Evolutionary conservation across 192 early-diverging fungal genomes (phyloP).

Genomic region (Dissophora ornata): DNA sequence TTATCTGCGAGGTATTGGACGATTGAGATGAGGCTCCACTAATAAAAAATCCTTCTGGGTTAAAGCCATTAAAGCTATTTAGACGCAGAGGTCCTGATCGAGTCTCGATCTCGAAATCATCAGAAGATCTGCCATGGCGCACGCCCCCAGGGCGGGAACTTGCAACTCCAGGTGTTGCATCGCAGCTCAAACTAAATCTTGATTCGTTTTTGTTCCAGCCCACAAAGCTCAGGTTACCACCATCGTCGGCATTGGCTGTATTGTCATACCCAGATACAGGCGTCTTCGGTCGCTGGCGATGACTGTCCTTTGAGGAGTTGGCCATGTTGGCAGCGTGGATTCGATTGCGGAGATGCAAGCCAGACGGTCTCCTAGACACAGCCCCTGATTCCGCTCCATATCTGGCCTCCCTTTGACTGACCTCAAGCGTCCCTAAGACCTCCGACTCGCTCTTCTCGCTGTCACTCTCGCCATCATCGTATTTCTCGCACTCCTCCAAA

Average conservation of each 20-base stretch:
- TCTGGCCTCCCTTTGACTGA: too few species aligned
- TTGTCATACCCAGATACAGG: too few species aligned
- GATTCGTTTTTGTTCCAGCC: slow-evolving; percentile 41
- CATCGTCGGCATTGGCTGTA: background rate
- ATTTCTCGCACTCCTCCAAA: too few species aligned
- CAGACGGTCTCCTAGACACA: too few species aligned
- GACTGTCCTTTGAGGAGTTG: too few species aligned
- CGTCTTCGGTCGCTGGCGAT: too few species aligned
- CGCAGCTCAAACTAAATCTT: slow-evolving; percentile 14
- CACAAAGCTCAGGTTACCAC: background rate
- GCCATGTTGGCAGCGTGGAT: too few species aligned
- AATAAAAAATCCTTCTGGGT: slow-evolving; percentile 35
- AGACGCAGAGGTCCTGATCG: slow-evolving; percentile 23
- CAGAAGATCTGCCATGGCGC: background rate
- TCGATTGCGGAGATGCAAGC: too few species aligned
- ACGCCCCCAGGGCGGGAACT: background rate
- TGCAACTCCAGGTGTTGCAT: slow-evolving; percentile 15
- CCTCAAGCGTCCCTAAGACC: too few species aligned
- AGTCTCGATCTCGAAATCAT: slow-evolving; percentile 35
- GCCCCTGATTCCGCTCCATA: too few species aligned
- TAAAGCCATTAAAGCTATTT: slow-evolving; percentile 23
- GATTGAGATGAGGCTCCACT: background rate
- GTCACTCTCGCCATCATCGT: too few species aligned
- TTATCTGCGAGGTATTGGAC: background rate
- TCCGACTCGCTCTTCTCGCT: too few species aligned